Evolutionary conservation across 441 rosid species (phyloP), one percentile per base, ranked within the genome.

Genomic region (Corymbia calophylla): DNA sequence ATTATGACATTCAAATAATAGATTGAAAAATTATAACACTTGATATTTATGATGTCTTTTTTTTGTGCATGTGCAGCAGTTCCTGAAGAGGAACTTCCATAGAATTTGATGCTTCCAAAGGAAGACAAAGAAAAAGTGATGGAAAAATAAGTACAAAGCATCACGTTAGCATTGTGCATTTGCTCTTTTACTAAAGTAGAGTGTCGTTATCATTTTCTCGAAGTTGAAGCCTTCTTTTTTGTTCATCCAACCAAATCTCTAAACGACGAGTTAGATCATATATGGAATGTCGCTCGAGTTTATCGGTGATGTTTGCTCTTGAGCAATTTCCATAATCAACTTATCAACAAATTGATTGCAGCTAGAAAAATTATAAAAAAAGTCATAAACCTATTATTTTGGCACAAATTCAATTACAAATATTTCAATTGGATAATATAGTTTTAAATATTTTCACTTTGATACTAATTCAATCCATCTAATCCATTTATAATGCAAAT

Each of bases 31-130:
- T 58, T 58, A 25, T 10, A 14, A 9, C 7, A 58, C n/a, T 58
- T 3, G 8, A 3, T 23, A 10, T 19, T 73, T 6, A 2, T 1
- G 0, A n/a, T 0, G 0, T 7, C 39, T 31, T n/a, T 29, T 66
- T 66, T 31, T 39, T 4, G 4, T 35, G 2, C 73, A 15, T n/a
- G 21, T n/a, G 73, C 11, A 21, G 81, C 27, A 35, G 48, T 39
- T 27, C 82, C 39, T 21, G 3, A 73, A 16, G 49, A 73, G 29
- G 29, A 35, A 73, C 82, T 73, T 39, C 21, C 9, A 10, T 11
- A 73, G 29, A 39, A 19, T 39, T 73, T 73, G 29, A 39, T 29
- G 49, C 82, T 39, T 73, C 82, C 29, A 39, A 73, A 73, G 82
- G 9, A 73, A 48, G 8, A 39, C 27, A 5, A 1, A 9, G 18